These are phyloP conservation scores for Mycena alexandri DNA, from an alignment of 768 basidiomycete species.

Conservation along the genomic window DNA sequence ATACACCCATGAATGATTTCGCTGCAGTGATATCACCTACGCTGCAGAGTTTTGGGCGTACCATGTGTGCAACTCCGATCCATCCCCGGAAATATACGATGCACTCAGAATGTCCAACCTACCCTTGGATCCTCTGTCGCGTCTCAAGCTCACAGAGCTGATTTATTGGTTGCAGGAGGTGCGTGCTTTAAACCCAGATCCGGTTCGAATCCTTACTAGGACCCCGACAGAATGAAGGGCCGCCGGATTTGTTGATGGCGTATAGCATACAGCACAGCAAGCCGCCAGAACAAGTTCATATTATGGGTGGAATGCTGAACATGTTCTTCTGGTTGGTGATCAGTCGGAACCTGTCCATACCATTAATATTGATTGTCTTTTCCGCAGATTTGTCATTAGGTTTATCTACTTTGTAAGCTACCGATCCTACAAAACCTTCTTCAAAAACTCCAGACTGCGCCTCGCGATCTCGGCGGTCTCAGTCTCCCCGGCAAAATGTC, in stretches of 20 bases:
- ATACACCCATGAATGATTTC: neutral
- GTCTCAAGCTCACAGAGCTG: neutral
- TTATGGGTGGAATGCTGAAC: conserved; percentile 8
- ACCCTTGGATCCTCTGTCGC: conserved; percentile 11
- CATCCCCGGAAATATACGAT: conserved; percentile 1
- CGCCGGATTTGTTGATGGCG: neutral
- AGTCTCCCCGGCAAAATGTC: conserved; percentile 62
- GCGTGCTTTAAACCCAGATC: neutral
- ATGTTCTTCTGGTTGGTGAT: neutral
- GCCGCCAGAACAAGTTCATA: neutral
- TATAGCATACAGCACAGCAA: neutral
- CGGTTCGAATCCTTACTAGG: neutral
- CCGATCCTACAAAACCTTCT: conserved; percentile 16
- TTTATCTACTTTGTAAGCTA: neutral
- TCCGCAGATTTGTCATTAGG: neutral
- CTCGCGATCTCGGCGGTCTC: conserved; percentile 52
- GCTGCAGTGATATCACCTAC: conserved; percentile 8
- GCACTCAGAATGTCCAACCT: conserved; percentile 4
- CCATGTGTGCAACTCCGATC: conserved; percentile 11
- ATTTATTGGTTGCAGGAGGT: conserved; percentile 18
- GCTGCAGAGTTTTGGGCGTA: conserved; percentile 14
- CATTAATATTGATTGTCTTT: too few relatives aligned
- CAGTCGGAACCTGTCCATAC: neutral
- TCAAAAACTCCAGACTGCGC: conserved; percentile 48
- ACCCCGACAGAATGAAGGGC: neutral